Percentiles rank a stretch among this genome's conserved stretches.
Evolutionary conservation across 2,329 filamentous ascomycete species (phyloP).

Genomic region (Lasiodiplodia sp.): DNA sequence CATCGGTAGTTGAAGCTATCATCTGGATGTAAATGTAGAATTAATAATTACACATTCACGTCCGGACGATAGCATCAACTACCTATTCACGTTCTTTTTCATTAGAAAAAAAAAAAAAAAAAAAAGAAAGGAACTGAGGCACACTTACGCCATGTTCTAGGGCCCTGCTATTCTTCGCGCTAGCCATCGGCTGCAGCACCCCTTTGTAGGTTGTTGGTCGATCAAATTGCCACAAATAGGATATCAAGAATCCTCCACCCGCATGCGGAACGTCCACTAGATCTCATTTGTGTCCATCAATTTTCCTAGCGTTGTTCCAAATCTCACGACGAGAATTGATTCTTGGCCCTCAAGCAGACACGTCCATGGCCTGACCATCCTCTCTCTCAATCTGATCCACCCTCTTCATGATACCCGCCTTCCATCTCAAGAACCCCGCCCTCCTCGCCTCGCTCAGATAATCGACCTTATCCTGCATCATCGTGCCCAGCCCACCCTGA

Average conservation of each 20-base stretch:
- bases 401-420: constrained; percentile 63
- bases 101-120: too few relatives aligned
- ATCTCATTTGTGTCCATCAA: neutral
- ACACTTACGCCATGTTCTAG: too few relatives aligned
- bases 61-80: too few relatives aligned
- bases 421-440: constrained; percentile 70
- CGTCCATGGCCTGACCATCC: constrained; percentile 13
- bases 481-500: constrained; percentile 63
- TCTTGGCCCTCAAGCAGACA: neutral
- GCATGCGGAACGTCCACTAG: neutral
- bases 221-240: neutral
- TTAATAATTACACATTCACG: too few relatives aligned
- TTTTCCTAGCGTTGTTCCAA: too few relatives aligned
- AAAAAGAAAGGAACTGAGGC: too few relatives aligned
- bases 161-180: too few relatives aligned
- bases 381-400: constrained; percentile 48
- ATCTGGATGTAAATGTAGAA: too few relatives aligned
- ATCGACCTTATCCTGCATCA: constrained; percentile 79
- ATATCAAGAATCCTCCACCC: neutral
- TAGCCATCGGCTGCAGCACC: too few relatives aligned
- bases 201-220: neutral
- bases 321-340: neutral
- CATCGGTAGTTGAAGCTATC: too few relatives aligned
- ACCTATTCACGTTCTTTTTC: too few relatives aligned
- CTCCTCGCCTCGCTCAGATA: constrained; percentile 71